Evolutionary conservation across 2,329 filamentous ascomycete genomes (phyloP).

Genomic region (Fusarium longipes): DNA sequence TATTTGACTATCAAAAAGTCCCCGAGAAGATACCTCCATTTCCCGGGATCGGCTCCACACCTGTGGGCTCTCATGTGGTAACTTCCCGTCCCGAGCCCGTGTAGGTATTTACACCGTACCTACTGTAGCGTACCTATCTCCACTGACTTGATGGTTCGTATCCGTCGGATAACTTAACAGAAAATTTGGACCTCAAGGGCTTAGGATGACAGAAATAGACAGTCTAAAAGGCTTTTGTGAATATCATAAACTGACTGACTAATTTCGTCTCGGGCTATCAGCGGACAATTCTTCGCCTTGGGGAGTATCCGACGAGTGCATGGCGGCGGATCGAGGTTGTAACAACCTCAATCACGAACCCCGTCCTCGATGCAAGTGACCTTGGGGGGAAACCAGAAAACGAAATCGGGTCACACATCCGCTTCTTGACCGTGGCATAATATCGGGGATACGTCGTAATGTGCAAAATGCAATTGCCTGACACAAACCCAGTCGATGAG

Average conservation of each 20-base stretch:
- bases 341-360: constrained; percentile 23
- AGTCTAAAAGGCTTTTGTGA: no score
- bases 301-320: neutral
- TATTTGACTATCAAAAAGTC: neutral
- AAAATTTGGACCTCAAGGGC: no score
- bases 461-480: constrained; percentile 3
- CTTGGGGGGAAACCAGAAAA: constrained; percentile 17
- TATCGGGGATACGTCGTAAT: constrained; percentile 3
- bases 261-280: no score
- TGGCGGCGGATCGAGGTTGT: constrained; percentile 6
- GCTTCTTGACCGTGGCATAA: neutral
- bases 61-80: neutral
- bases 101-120: no score
- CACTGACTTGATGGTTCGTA: no score
- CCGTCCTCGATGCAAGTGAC: constrained; percentile 27
- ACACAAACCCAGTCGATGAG: neutral
- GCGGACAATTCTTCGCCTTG: no score
- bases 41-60: neutral
- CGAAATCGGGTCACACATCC: constrained; percentile 13
- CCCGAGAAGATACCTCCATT: constrained; percentile 2
- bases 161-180: no score
- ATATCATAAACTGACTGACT: no score
- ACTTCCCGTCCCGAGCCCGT: neutral
- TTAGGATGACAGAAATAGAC: no score
- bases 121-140: no score